Base-by-base conservation (phyloP, 208 protist species). In the Strigomonas galati region DNA sequence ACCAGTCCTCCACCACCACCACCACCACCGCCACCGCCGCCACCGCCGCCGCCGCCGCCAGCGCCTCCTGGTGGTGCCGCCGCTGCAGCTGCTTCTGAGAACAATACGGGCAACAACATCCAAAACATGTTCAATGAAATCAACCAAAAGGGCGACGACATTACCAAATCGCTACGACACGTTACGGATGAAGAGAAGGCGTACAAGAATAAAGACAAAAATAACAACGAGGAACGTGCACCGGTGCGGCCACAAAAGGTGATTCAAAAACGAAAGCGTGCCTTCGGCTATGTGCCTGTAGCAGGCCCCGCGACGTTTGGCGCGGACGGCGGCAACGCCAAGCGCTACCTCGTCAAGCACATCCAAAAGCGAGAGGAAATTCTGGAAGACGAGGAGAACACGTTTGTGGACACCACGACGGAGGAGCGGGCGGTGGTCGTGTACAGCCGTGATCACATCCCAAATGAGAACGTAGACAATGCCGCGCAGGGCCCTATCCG, bases 31-130 rank as follows among this genome's bases (percentile, higher is more conserved):
- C 58, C 66, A 48, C 57, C 66, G 35, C 57, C 71, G 17, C 63
- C 70, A 0, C 63, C 70, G 15, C 71, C 71, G n/a, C 64, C 71
- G 6, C 64, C 71, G 15, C 61, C 61, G 57, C 61, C 61, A 31
- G 40, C 49, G 59, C 46, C 62, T 24, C 9, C 21, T 24, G 26
- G 26, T 56, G 26, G 26, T 56, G n/a, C n/a, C n/a, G n/a, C n/a
- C n/a, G n/a, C n/a, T n/a, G n/a, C n/a, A n/a, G n/a, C n/a, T n/a
- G 26, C 17, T 56, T 28, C 17, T 56, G 26, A 56, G 17, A 17
- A 48, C 10, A 48, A 48, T 48, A 40, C 40, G 15, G 53, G 0
- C 31, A 64, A 57, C 31, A 32, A 54, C 46, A 59, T 62, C 12
- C 26, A 52, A 10, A 48, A 37, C 3, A 43, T 70, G 27, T 70